Base-by-base conservation (phyloP, 176 grass and related monocot genomes). In the Dendrocalamus sinicus region DNA sequence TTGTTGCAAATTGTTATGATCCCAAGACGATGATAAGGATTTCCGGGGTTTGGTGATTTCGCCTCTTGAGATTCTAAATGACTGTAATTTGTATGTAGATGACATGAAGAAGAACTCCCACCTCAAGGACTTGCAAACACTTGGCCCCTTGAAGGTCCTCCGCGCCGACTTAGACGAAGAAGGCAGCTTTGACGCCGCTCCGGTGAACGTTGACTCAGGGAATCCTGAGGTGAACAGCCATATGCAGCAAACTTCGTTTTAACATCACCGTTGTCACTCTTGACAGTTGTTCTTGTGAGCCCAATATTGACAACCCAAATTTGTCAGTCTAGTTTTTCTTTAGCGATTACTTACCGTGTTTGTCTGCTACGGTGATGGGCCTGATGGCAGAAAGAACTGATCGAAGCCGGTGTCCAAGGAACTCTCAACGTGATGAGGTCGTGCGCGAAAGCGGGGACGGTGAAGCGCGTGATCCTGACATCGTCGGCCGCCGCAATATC, bases 131-230 rank as follows among this genome's bases (percentile, higher is more conserved):
- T 39, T 97, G 90, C 86, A 91, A 41, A 61, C 26, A 0, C 86
- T 97, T 1, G 95, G 95, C 16, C 8, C 52, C 1, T 14, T 97
- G 73, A 66, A 85, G 24, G 47, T 92, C 66, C 13, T 88, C 73
- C 71, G 64, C 4, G 90, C 86, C 4, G 92, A 97, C 78, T 63
- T 97, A 63, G 23, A 57, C 13, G 65, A 89, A 19, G 88, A 97
- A 65, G 86, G 86, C 32, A 97, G 95, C 69, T 97, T 94, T 5
- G 92, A 92, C 24, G 95, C 92, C 9, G 92, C 95, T 58, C 95
- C 95, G 5, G 83, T 93, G 83, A 91, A 91, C 35, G 0, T 90
- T 12, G 4, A 22, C 0, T 14, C 87, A 10, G 16, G 86, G 50
- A 57, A 95, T 17, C 92, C 90, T 4, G 87, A 94, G 89, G 95